phyloP scores from a whole-genome alignment of 2,329 filamentous ascomycete species.

The Waltergamsia citrina region DNA sequence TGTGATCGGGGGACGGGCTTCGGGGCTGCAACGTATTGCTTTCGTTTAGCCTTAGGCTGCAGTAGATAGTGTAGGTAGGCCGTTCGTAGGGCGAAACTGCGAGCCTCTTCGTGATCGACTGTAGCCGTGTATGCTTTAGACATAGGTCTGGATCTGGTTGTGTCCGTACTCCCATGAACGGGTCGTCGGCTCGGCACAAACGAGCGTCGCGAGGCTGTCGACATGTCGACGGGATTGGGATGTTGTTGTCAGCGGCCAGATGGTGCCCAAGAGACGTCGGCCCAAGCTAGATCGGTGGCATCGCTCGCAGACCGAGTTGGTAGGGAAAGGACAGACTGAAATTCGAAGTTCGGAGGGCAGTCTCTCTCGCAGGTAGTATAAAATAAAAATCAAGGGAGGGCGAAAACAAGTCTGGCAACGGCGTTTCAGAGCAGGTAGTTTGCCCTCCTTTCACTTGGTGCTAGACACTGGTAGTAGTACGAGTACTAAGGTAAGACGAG shows the following conservation, averaged over 20 bases:
- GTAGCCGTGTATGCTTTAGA: slow-evolving; percentile 36
- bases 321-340: too few relatives aligned
- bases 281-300: neutral
- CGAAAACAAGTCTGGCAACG: too few relatives aligned
- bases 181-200: slow-evolving; percentile 34
- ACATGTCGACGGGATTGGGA: slow-evolving; percentile 29
- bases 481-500: too few relatives aligned
- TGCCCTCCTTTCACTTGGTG: too few relatives aligned
- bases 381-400: too few relatives aligned
- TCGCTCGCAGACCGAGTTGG: too few relatives aligned
- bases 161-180: slow-evolving; percentile 27
- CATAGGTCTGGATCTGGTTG: slow-evolving; percentile 27
- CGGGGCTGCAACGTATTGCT: slow-evolving; percentile 69
- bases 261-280: slow-evolving; percentile 13
- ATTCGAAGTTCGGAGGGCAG: too few relatives aligned
- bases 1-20: slow-evolving; percentile 52
- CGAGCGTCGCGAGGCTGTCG: slow-evolving; percentile 38
- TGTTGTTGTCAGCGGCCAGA: slow-evolving; percentile 15
- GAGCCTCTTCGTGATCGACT: slow-evolving; percentile 69
- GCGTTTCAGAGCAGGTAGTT: too few relatives aligned
- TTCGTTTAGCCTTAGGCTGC: slow-evolving; percentile 80
- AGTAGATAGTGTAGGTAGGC: slow-evolving; percentile 90
- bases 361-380: too few relatives aligned
- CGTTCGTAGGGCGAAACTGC: slow-evolving; percentile 80
- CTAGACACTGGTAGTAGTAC: too few relatives aligned